Conservation (phyloP, 495 filamentous ascomycete species). For the Hyaloscypha hepaticicola region DNA sequence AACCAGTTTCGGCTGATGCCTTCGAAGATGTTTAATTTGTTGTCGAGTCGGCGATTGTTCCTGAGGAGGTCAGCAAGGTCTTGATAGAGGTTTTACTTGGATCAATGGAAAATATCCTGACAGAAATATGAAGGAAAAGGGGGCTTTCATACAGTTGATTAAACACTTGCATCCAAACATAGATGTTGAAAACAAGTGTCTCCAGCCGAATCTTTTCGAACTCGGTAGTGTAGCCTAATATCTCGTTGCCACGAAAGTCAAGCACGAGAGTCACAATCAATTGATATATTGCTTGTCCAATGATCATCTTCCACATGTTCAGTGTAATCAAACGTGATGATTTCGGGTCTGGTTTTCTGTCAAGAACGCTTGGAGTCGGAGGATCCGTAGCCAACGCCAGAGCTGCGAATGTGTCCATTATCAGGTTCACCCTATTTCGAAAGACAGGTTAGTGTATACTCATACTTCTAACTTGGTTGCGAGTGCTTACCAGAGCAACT, state of each 20-base stretch:
- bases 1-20: constrained; percentile 75
- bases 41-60: constrained; percentile 76
- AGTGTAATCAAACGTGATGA: constrained; percentile 72
- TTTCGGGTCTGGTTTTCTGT: constrained; percentile 64
- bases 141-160: constrained; percentile 61
- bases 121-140: no score
- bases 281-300: constrained; percentile 82
- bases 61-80: constrained; percentile 1
- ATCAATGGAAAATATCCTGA: constrained; percentile 91
- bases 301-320: constrained; percentile 94
- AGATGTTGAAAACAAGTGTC: constrained; percentile 86
- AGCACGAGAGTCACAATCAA: constrained; percentile 75
- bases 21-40: constrained; percentile 87
- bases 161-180: constrained; percentile 96
- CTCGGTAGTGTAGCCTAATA: constrained; percentile 56
- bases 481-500: constrained; percentile 84
- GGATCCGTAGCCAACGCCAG: constrained; percentile 87
- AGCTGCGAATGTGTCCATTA: constrained; percentile 96
- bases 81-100: constrained; percentile 51
- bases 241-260: constrained; percentile 66
- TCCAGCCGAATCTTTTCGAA: constrained; percentile 44
- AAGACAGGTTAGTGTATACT: constrained; percentile 67
- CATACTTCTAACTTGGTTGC: constrained; percentile 84
- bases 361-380: constrained; percentile 67
- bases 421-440: constrained; percentile 79